phyloP scores from a whole-genome alignment of 1,284 basidiomycete species.

The Mrakiaceae sp. region DNA sequence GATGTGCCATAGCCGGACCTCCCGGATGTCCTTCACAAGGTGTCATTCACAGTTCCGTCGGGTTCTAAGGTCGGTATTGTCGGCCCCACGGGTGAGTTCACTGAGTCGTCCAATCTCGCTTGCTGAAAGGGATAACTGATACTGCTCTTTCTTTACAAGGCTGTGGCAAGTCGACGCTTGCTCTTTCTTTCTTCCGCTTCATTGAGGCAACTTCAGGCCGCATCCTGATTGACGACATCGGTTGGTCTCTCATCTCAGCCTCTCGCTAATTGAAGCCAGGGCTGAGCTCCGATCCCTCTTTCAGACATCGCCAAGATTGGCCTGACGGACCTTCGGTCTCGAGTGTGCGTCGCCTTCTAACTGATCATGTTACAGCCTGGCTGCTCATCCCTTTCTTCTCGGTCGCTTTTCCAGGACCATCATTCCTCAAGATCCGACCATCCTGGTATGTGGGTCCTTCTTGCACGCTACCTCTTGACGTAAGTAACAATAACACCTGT shows the following conservation, averaged over 20 bases:
- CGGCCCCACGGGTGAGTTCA: slow-evolving; percentile 49
- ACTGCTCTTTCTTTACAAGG: background rate
- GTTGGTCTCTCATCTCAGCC: slow-evolving; percentile 8
- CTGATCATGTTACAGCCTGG: no score
- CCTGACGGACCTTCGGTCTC: slow-evolving; percentile 65
- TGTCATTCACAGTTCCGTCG: slow-evolving; percentile 64
- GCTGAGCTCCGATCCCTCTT: background rate
- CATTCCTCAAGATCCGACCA: slow-evolving; percentile 90
- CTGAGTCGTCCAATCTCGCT: no score
- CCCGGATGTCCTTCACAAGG: slow-evolving; percentile 70
- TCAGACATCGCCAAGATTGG: slow-evolving; percentile 65
- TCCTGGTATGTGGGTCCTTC: slow-evolving; percentile 49
- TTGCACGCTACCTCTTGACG: background rate
- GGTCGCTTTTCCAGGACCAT: slow-evolving; percentile 45
- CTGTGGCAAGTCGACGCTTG: slow-evolving; percentile 64
- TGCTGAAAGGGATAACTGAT: no score
- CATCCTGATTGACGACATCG: slow-evolving; percentile 77
- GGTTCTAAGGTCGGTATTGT: slow-evolving; percentile 69
- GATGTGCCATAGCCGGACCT: slow-evolving; percentile 38
- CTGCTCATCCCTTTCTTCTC: no score
- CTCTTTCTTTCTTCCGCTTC: slow-evolving; percentile 89
- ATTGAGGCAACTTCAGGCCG: slow-evolving; percentile 73
- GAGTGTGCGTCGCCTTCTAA: slow-evolving; percentile 32
- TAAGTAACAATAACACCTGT: background rate
- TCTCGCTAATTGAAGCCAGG: background rate